Conservation (phyloP, 768 basidiomycete species). For the Boletus eberwhitei region DNA sequence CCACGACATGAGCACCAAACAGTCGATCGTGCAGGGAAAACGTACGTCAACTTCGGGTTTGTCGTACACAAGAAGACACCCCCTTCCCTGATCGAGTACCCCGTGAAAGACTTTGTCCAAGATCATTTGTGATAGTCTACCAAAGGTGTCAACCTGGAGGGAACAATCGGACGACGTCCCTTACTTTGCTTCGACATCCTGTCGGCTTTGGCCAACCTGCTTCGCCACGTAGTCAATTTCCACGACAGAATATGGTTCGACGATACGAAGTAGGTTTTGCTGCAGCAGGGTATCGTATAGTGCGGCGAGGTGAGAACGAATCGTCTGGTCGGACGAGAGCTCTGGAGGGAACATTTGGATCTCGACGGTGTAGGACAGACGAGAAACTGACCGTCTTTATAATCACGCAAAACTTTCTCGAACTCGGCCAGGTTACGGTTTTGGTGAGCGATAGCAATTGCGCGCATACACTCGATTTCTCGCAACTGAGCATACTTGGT, state of each 20-base stretch:
- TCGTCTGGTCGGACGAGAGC: conserved; percentile 91
- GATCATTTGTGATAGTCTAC: conserved; percentile 95
- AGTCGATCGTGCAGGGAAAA: conserved; percentile 11
- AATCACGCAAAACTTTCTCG: conserved; percentile 81
- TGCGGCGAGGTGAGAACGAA: conserved; percentile 89
- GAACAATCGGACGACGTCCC: conserved; percentile 20
- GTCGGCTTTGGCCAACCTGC: conserved; percentile 81
- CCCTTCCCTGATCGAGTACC: conserved; percentile 94
- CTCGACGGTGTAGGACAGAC: neutral
- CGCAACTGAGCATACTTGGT: conserved; percentile 81
- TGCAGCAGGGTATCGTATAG: conserved; percentile 95
- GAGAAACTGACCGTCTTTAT: conserved; percentile 61
- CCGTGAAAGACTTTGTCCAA: conserved; percentile 92
- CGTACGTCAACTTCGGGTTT: conserved; percentile 80
- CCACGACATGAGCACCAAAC: conserved; percentile 2
- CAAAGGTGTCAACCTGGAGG: conserved; percentile 2
- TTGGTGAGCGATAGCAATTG: conserved; percentile 91
- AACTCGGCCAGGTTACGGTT: conserved; percentile 87
- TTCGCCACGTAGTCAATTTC: conserved; percentile 88
- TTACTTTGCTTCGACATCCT: conserved; percentile 89
- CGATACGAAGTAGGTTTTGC: conserved; percentile 91
- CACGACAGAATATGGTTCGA: conserved; percentile 93
- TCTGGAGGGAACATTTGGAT: conserved; percentile 45
- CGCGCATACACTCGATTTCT: conserved; percentile 95
- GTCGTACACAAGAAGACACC: conserved; percentile 89